Percentiles rank a stretch among this genome's conserved stretches.
These are phyloP conservation scores for Lentinula aciculospora DNA, from an alignment of 768 basidiomycete species.

Conservation along the genomic window DNA sequence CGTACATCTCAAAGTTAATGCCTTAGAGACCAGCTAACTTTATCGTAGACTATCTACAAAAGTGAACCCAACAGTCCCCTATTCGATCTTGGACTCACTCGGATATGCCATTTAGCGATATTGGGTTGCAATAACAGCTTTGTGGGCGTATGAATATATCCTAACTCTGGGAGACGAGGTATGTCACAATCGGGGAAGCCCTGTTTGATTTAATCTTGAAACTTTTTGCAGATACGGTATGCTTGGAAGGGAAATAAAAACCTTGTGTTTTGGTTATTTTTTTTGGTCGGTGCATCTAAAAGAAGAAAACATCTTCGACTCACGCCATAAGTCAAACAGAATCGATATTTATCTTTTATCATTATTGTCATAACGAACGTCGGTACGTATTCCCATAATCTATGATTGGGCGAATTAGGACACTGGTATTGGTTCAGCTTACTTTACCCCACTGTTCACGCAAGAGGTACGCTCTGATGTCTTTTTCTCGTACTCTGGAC, in stretches of 20 bases:
- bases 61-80: neutral
- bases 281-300: neutral
- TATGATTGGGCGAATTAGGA: neutral
- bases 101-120: neutral
- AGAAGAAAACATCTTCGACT: neutral
- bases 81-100: neutral
- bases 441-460: neutral
- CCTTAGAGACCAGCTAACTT: neutral
- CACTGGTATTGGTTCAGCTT: neutral
- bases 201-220: too few species aligned
- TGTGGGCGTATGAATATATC: slow-evolving; percentile 15
- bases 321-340: slow-evolving; percentile 4
- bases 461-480: neutral
- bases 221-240: neutral
- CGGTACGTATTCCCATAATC: neutral
- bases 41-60: neutral
- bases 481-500: too few species aligned
- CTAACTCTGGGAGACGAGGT: slow-evolving; percentile 14
- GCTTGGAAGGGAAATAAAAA: neutral
- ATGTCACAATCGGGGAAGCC: neutral
- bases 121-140: slow-evolving; percentile 10
- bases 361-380: slow-evolving; percentile 12
- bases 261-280: slow-evolving; percentile 7
- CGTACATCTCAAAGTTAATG: neutral
- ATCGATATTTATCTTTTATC: slow-evolving; percentile 13